Conservation (phyloP, 495 filamentous ascomycete genomes). For the Sporormia fimetaria region DNA sequence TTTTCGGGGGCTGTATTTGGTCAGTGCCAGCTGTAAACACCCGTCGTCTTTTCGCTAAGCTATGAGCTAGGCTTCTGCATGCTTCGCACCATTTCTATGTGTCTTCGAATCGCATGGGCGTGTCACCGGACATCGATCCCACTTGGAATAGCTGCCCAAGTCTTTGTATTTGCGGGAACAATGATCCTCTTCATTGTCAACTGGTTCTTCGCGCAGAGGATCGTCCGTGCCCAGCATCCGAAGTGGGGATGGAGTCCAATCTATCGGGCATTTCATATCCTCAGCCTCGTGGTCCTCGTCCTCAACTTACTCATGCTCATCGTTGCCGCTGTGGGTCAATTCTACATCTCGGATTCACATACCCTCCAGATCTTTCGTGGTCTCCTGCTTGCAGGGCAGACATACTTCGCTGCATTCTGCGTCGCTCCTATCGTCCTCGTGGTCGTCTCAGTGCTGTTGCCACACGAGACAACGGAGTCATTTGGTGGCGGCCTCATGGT, state of each 20-base stretch:
- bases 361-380: constrained; percentile 16
- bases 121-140: constrained; percentile 36
- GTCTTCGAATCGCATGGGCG: constrained; percentile 54
- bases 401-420: constrained; percentile 25
- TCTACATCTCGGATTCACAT: constrained; percentile 25
- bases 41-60: background rate
- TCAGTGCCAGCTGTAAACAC: constrained; percentile 7
- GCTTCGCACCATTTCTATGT: constrained; percentile 52
- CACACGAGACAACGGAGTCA: constrained; percentile 13
- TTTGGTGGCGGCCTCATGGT: constrained; percentile 28
- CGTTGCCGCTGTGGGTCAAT: constrained; percentile 20
- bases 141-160: constrained; percentile 57
- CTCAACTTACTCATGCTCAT: constrained; percentile 17
- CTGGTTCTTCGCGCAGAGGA: constrained; percentile 29
- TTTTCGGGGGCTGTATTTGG: constrained; percentile 55
- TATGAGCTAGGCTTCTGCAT: constrained; percentile 50
- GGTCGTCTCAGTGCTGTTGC: constrained; percentile 11
- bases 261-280: constrained; percentile 14
- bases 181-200: constrained; percentile 32
- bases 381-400: constrained; percentile 20
- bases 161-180: constrained; percentile 36
- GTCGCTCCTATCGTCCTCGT: constrained; percentile 20
- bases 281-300: constrained; percentile 14
- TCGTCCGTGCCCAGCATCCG: constrained; percentile 28
- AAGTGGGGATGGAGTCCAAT: constrained; percentile 25